A percentile compares a stretch with the other conserved stretches of the same genome.
Evolutionary conservation across 495 filamentous ascomycete species (phyloP).

Genomic region (Articulospora tetracladia): DNA sequence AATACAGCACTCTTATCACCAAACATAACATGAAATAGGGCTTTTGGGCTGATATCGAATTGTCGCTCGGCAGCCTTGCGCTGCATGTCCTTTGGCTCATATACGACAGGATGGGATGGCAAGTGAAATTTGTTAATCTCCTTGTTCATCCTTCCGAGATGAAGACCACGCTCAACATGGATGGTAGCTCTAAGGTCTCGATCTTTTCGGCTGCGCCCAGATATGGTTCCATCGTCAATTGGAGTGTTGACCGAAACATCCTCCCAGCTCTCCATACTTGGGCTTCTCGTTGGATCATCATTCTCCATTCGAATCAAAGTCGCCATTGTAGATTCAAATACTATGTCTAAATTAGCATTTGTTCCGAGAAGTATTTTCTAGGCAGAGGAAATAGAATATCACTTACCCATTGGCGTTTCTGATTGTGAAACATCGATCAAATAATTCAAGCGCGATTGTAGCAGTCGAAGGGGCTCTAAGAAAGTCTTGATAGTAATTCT

Average conservation of each 20-base stretch:
- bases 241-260: constrained; percentile 67
- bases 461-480: constrained; percentile 76
- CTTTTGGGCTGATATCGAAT: constrained; percentile 86
- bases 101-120: constrained; percentile 75
- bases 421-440: constrained; percentile 71
- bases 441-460: constrained; percentile 80
- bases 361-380: neutral
- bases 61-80: constrained; percentile 64
- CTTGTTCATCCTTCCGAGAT: constrained; percentile 45
- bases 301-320: constrained; percentile 52
- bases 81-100: constrained; percentile 78
- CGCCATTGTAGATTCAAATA: constrained; percentile 60
- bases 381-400: neutral
- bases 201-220: constrained; percentile 38
- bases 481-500: constrained; percentile 87
- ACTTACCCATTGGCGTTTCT: constrained; percentile 49
- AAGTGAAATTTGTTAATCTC: constrained; percentile 75
- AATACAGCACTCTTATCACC: constrained; percentile 94
- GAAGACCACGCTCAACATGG: constrained; percentile 58
- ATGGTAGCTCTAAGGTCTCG: constrained; percentile 57
- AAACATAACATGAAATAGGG: constrained; percentile 92
- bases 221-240: constrained; percentile 49
- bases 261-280: constrained; percentile 91
- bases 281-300: constrained; percentile 53
- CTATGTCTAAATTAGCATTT: neutral